These are phyloP conservation scores for Simplicillium sp. DNA, from an alignment of 2,329 filamentous ascomycete species.

Conservation along the genomic window DNA sequence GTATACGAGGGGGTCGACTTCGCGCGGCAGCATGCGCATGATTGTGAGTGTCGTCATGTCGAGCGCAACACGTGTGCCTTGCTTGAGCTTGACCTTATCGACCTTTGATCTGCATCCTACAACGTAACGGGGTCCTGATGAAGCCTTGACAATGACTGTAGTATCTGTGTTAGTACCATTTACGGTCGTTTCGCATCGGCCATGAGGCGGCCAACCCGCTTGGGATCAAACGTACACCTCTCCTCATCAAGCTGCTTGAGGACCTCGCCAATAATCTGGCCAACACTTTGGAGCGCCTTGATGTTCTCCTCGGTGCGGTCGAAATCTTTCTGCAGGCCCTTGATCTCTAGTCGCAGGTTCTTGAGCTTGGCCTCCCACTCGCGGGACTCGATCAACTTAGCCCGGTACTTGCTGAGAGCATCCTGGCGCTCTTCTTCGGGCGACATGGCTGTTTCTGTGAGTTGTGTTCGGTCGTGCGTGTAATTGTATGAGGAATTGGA, in stretches of 20 bases:
- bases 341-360: conserved; percentile 86
- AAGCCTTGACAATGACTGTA: conserved; percentile 94
- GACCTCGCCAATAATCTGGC: conserved; percentile 98
- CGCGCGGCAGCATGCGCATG: conserved; percentile 98
- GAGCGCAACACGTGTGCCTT: conserved; percentile 92
- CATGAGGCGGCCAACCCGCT: background rate
- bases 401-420: conserved; percentile 69
- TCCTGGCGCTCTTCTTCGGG: conserved; percentile 53
- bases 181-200: background rate
- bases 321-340: conserved; percentile 87
- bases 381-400: conserved; percentile 82
- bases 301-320: conserved; percentile 98
- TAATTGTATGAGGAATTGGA: background rate
- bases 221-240: conserved; percentile 62
- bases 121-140: conserved; percentile 92
- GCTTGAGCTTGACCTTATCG: conserved; percentile 94
- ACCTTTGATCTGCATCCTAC: conserved; percentile 98
- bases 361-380: conserved; percentile 99
- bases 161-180: conserved; percentile 9
- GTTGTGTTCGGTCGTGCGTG: conserved; percentile 1
- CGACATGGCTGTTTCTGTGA: conserved; percentile 28
- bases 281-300: conserved; percentile 97
- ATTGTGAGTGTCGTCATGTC: conserved; percentile 99
- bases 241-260: conserved; percentile 98
- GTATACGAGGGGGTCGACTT: conserved; percentile 97